Base-by-base conservation (phyloP, 768 basidiomycete genomes). In the Agaricus blazei region DNA sequence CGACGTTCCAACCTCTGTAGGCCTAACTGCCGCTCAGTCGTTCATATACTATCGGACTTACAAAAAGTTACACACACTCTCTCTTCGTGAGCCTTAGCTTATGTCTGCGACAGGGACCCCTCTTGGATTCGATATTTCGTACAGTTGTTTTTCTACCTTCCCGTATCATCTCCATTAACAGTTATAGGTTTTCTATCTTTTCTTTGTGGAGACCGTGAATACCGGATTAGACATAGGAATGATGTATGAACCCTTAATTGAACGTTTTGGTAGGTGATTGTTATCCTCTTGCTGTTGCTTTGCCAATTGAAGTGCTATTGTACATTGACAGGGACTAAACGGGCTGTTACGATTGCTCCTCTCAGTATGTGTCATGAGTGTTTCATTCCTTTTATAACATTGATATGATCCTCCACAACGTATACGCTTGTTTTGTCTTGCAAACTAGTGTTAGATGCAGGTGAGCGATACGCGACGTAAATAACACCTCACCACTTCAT, bases 171-270 rank as follows among this genome's bases (percentile, higher is more conserved):
- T 43, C 14, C 9, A 31, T 12, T 11, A 31, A n/a, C 4, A 14
- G 3, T 24, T 40, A 27, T 59, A 77, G 75, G 72, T 78, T 6
- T 53, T 72, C 24, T 75, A 72, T 54, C 60, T 79, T 8, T 77
- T 80, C 58, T 38, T 72, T 15, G 54, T 72, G n/a, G 77, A 78
- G 51, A 72, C 74, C 0, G 42, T 73, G 2, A 78, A 78, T 54
- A 76, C 76, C 3, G 75, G 62, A 8, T 72, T 70, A 52, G 71
- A 75, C 58, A 74, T 79, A 47, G 69, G 68, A 5, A 71, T 78
- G 62, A 70, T 79, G 63, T 80, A 73, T 43, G 70, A 80, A 56
- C 76, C 77, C 0, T 67, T 80, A 3, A 74, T 80, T 26, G 46
- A 65, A 29, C 63, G 74, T 54, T 78, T 71, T 55, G 68, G 61